Evolutionary conservation across 208 protist species (phyloP).

Genomic region (Trypanosoma lewisi): DNA sequence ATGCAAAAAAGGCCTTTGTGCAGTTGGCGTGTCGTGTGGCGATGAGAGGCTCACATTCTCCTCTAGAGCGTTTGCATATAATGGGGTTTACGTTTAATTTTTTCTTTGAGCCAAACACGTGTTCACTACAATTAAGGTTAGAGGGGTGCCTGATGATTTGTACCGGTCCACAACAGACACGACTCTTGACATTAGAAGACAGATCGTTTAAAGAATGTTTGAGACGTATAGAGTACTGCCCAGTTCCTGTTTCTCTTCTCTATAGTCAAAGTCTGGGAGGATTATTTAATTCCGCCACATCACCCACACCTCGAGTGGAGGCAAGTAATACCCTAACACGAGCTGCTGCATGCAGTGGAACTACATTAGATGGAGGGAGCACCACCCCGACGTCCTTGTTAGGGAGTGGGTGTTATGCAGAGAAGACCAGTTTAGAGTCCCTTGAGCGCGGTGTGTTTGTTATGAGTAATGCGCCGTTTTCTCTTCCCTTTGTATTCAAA

Average conservation of each 20-base stretch:
- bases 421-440: slow-evolving; percentile 24
- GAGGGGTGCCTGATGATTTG: slow-evolving; percentile 76
- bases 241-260: not conserved
- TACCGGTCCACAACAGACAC: slow-evolving; percentile 28
- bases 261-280: not conserved
- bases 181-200: slow-evolving; percentile 48
- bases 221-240: slow-evolving; percentile 30
- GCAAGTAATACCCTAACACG: not conserved
- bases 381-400: slow-evolving; percentile 11
- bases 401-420: slow-evolving; percentile 1
- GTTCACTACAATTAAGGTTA: slow-evolving; percentile 71
- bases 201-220: slow-evolving; percentile 71
- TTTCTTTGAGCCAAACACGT: slow-evolving; percentile 77
- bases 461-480: slow-evolving; percentile 70
- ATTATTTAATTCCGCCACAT: not conserved
- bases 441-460: slow-evolving; percentile 54
- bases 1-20: slow-evolving; percentile 79
- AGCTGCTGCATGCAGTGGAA: slow-evolving; percentile 14
- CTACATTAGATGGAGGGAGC: slow-evolving; percentile 20
- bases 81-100: slow-evolving; percentile 55
- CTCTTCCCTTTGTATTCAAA: slow-evolving; percentile 69
- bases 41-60: slow-evolving; percentile 33
- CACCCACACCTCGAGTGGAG: too few species aligned
- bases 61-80: slow-evolving; percentile 44
- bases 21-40: slow-evolving; percentile 63